Evolutionary conservation across 441 rosid species (phyloP).

Genomic region (Cnidoscolus chayamansa): DNA sequence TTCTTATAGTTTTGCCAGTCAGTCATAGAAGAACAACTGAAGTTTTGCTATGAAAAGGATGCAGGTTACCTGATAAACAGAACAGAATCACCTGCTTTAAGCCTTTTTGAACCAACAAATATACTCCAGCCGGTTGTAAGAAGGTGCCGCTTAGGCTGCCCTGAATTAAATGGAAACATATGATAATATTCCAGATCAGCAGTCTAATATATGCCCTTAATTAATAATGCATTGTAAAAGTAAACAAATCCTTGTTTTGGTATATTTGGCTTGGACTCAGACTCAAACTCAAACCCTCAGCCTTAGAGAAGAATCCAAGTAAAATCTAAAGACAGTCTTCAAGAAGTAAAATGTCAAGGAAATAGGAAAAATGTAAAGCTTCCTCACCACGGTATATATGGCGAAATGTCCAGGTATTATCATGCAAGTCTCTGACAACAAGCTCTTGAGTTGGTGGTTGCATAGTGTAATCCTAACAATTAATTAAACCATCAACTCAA

Average conservation of each 20-base stretch:
- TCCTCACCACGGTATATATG: slow-evolving; percentile 82
- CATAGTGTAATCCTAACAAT: slow-evolving; percentile 70
- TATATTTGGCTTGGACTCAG: too few species aligned
- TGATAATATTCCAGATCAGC: not conserved
- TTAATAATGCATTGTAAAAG: too few species aligned
- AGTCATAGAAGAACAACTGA: not conserved
- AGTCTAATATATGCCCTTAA: not conserved
- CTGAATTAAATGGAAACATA: slow-evolving; percentile 34
- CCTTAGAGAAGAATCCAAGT: too few species aligned
- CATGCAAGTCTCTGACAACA: slow-evolving; percentile 85
- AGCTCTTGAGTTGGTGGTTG: slow-evolving; percentile 97
- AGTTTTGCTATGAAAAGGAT: not conserved
- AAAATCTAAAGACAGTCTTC: not conserved
- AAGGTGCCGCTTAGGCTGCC: slow-evolving; percentile 98
- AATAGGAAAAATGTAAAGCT: slow-evolving; percentile 1
- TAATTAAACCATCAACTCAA: not conserved
- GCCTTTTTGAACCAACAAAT: slow-evolving; percentile 90
- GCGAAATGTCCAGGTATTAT: slow-evolving; percentile 89
- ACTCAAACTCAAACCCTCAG: too few species aligned
- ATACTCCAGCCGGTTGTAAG: slow-evolving; percentile 97
- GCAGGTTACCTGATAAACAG: slow-evolving; percentile 73
- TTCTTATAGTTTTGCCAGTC: not conserved
- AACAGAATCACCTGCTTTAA: slow-evolving; percentile 91
- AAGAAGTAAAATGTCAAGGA: not conserved
- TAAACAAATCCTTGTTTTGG: too few species aligned